Conservation (phyloP, 1,284 basidiomycete genomes). For the Microbotryum violaceum region DNA sequence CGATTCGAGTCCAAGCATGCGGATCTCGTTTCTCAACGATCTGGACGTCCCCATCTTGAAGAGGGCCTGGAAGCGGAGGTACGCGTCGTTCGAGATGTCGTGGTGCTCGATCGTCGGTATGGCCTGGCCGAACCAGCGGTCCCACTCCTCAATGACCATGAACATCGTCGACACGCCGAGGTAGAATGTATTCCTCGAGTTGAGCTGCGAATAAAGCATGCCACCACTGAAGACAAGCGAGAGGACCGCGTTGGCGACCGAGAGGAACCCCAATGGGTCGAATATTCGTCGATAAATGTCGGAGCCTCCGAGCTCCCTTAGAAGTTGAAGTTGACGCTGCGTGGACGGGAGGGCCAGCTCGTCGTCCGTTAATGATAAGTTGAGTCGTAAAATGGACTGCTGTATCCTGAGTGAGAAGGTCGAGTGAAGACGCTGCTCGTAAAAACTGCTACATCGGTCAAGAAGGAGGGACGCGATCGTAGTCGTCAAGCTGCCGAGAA, state of each 20-base stretch:
- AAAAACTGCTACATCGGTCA: neutral
- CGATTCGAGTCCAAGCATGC: neutral
- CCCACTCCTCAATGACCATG: neutral
- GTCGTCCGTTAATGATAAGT: slow-evolving; percentile 1
- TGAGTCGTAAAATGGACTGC: neutral
- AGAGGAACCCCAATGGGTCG: slow-evolving; percentile 2
- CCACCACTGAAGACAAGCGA: neutral
- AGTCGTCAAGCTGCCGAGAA: neutral
- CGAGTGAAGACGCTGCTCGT: slow-evolving; percentile 1
- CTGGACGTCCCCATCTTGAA: slow-evolving; percentile 8
- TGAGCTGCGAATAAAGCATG: neutral
- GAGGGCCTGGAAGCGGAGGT: slow-evolving; percentile 4
- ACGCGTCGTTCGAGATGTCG: slow-evolving; percentile 4
- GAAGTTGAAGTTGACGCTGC: neutral
- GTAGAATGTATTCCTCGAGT: neutral
- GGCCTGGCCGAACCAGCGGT: neutral
- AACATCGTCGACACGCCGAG: neutral
- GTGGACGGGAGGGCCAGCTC: neutral
- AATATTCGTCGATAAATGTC: neutral
- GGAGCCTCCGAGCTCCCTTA: neutral
- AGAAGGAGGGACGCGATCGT: neutral
- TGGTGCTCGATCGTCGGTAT: neutral
- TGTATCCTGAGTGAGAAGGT: slow-evolving; percentile 1
- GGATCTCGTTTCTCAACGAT: neutral
- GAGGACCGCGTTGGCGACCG: neutral